Conservation (phyloP, 1,284 basidiomycete genomes). For the Rhodotorula sp. region DNA sequence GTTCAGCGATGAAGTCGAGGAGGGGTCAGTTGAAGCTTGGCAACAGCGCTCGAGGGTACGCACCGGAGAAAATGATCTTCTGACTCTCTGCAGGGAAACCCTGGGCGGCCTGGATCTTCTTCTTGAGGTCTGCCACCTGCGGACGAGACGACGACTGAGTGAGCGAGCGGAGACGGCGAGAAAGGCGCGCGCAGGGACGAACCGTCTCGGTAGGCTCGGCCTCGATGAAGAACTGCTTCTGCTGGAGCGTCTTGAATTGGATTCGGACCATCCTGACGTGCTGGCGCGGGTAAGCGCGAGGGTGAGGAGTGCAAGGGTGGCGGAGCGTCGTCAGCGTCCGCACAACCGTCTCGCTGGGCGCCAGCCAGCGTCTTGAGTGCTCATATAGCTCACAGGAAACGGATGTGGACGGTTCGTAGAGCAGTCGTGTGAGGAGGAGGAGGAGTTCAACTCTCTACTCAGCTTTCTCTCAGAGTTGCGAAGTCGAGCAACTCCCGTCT, state of each 20-base stretch:
- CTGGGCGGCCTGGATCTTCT: constrained; percentile 76
- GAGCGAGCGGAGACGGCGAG: neutral
- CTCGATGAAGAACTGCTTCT: constrained; percentile 74
- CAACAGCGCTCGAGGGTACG: constrained; percentile 14
- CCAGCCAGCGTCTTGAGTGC: too few relatives aligned
- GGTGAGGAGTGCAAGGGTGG: neutral
- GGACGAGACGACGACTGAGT: too few relatives aligned
- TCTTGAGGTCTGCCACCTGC: constrained; percentile 71
- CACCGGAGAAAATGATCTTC: constrained; percentile 95
- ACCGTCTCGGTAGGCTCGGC: constrained; percentile 71
- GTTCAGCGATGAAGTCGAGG: neutral
- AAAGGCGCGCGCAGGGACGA: constrained; percentile 22
- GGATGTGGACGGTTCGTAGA: too few relatives aligned
- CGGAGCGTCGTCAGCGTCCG: constrained; percentile 1
- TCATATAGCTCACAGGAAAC: too few relatives aligned
- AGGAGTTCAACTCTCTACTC: too few relatives aligned
- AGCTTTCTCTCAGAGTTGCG: too few relatives aligned
- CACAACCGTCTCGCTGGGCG: too few relatives aligned
- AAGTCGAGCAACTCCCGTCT: too few relatives aligned
- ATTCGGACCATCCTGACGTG: constrained; percentile 48
- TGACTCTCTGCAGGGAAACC: constrained; percentile 71
- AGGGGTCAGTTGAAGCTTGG: constrained; percentile 1
- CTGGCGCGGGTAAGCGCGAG: neutral
- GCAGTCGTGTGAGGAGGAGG: too few relatives aligned
- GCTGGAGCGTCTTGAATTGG: constrained; percentile 89